Base-by-base conservation (phyloP, 2,329 filamentous ascomycete species). In the Colletotrichum tabaci region DNA sequence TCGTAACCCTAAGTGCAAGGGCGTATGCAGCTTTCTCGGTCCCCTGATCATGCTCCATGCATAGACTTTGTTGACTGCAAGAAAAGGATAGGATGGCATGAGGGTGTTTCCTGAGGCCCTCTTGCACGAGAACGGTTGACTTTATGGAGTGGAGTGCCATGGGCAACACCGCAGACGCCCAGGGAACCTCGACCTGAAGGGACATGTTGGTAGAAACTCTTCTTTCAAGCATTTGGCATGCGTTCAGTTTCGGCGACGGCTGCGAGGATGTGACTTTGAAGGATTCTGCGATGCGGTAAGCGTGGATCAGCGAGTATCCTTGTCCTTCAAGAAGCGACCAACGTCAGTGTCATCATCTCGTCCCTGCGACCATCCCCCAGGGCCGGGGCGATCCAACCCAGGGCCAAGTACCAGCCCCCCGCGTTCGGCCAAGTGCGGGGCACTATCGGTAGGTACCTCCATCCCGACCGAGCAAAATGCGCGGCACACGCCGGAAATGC, bases 401-500 rank as follows among this genome's bases (percentile, higher is more conserved):
- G 61, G 61, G 44, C 35, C 26, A 65, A 52, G 23, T 38, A 61
- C 42, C 57, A 62, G 63, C 67, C 67, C 64, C 67, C 67, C 63
- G 50, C 57, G 67, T 67, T 71, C 38, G 57, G 63, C 35, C 50
- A 67, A 67, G 50, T 60, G 56, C 50, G 57, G 63, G 67, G 57
- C 63, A 57, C 18, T 55, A 52, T 61, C 49, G 63, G 56, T 56
- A 62, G 57, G 57, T 46, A 30, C 46, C 57, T 57, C 44, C 23
- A 50, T 23, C 23, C 57, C 67, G 23, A 47, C 57, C 67, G 23
- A 53, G 35, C 30, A 35, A 4, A 5, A 40, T 40, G 65, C 21
- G 30, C 18, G 30, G 52, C n/a, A 38, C 13, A 38, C 23, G n/a
- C 35, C 53, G 21, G 42, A 40, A 58, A 47, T 69, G 38, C 44